Conservation (phyloP, 768 basidiomycete genomes). For the Cubamyces lactineus region DNA sequence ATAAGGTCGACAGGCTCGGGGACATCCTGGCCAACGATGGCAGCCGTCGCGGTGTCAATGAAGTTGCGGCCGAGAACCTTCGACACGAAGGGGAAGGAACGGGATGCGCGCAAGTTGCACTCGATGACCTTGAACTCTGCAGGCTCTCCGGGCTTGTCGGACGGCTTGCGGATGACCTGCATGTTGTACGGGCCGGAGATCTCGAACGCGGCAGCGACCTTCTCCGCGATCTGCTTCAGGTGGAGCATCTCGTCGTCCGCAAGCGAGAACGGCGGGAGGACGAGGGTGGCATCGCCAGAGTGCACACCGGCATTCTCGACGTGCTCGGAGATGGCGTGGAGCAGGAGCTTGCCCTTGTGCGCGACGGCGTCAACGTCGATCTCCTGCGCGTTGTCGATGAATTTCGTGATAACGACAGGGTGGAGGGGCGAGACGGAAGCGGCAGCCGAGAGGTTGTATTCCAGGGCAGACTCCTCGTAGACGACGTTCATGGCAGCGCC, state of each 20-base stretch:
- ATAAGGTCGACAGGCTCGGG: conserved; percentile 93
- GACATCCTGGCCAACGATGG: conserved; percentile 83
- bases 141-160: conserved; percentile 52
- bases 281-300: conserved; percentile 97
- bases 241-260: conserved; percentile 75
- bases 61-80: conserved; percentile 98
- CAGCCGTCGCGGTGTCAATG: conserved; percentile 89
- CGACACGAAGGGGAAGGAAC: conserved; percentile 99
- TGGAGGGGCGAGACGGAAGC: conserved; percentile 95
- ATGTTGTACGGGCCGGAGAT: conserved; percentile 99
- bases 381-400: conserved; percentile 97
- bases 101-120: conserved; percentile 96
- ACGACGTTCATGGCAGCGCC: conserved; percentile 99
- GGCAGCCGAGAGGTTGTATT: conserved; percentile 95
- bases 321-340: conserved; percentile 97
- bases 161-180: conserved; percentile 92
- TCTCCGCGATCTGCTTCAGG: conserved; percentile 91
- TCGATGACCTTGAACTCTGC: conserved; percentile 94
- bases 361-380: conserved; percentile 98
- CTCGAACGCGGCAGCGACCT: conserved; percentile 92
- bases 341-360: conserved; percentile 85
- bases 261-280: conserved; percentile 92
- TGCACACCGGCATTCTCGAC: conserved; percentile 99
- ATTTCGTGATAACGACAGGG: conserved; percentile 98
- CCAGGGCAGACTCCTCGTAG: conserved; percentile 84